Evolutionary conservation across 1,139 yeast species (phyloP).

Genomic region (Diutina siamensis): DNA sequence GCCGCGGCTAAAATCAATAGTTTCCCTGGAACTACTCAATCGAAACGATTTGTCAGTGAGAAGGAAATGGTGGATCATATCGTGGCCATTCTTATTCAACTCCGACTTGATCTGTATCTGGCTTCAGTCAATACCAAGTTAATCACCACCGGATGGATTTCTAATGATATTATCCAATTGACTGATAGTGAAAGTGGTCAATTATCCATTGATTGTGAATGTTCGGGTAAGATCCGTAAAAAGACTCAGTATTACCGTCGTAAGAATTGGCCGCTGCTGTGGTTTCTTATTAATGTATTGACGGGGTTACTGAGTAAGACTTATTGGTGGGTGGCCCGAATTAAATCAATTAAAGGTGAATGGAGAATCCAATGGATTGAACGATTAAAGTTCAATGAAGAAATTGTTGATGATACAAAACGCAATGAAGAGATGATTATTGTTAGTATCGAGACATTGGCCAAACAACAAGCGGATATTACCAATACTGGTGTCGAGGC

Average conservation of each 20-base stretch:
- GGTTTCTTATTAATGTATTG: constrained; percentile 47
- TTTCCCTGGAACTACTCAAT: constrained; percentile 5
- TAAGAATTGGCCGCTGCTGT: constrained; percentile 61
- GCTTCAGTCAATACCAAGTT: constrained; percentile 42
- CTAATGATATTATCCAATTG: constrained; percentile 42
- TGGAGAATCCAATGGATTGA: constrained; percentile 51
- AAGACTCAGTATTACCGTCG: constrained; percentile 42
- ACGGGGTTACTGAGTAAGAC: constrained; percentile 35
- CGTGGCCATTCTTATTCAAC: constrained; percentile 27
- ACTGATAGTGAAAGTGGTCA: constrained; percentile 23
- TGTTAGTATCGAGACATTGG: background rate
- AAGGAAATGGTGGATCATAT: constrained; percentile 21
- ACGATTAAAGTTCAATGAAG: constrained; percentile 13
- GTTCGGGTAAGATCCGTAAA: constrained; percentile 11
- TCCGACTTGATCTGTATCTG: constrained; percentile 44
- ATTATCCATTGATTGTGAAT: constrained; percentile 9
- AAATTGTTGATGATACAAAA: constrained; percentile 12
- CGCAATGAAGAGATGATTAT: constrained; percentile 9
- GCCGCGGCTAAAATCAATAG: constrained; percentile 23
- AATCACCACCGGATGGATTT: constrained; percentile 57
- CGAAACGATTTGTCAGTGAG: constrained; percentile 18
- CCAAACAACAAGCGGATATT: background rate
- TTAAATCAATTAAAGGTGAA: constrained; percentile 46
- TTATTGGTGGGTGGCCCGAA: constrained; percentile 55
- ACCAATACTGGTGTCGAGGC: background rate